Evolutionary conservation across 139 green algal species (phyloP).

Genomic region (Ettlia oleoabundans): DNA sequence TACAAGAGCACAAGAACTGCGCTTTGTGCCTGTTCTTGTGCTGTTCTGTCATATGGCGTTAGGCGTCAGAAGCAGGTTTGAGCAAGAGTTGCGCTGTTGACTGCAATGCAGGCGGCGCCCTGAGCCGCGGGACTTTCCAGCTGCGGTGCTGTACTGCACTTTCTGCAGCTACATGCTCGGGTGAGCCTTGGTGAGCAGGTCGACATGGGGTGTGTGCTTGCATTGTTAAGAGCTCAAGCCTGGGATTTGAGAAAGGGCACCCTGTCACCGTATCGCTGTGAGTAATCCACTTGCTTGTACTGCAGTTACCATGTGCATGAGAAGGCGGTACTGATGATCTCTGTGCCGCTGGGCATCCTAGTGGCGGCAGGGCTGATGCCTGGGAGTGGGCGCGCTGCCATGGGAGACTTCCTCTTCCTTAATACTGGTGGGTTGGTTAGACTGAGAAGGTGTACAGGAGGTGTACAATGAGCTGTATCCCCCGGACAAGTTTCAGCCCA

Average conservation of each 20-base stretch:
- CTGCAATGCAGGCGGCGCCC: conserved; percentile 37
- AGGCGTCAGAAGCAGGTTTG: too few relatives aligned
- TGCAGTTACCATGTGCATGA: conserved; percentile 96
- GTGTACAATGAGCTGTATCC: too few relatives aligned
- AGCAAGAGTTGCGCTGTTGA: too few relatives aligned
- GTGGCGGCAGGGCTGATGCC: conserved; percentile 9
- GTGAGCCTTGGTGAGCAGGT: conserved; percentile 35
- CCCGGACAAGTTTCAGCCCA: too few relatives aligned
- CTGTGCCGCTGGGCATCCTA: conserved; percentile 58
- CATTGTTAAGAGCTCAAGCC: too few relatives aligned
- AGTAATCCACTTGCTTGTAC: conserved; percentile 64
- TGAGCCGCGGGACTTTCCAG: conserved; percentile 32
- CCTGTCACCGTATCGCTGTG: too few relatives aligned
- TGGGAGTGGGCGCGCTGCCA: conserved; percentile 1
- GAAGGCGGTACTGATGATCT: conserved; percentile 89
- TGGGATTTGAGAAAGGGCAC: too few relatives aligned
- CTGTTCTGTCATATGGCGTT: too few relatives aligned
- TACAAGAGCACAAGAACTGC: too few relatives aligned
- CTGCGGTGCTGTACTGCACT: conserved; percentile 56
- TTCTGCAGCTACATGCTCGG: conserved; percentile 89
- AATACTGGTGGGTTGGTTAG: conserved; percentile 41
- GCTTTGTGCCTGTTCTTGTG: too few relatives aligned
- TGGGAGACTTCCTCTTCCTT: conserved; percentile 63
- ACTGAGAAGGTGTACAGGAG: too few relatives aligned
- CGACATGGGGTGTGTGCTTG: not conserved